Evolutionary conservation across 2,329 filamentous ascomycete species (phyloP), one percentile per base, ranked within the genome.

Genomic region (Aspergillus ochraceus): DNA sequence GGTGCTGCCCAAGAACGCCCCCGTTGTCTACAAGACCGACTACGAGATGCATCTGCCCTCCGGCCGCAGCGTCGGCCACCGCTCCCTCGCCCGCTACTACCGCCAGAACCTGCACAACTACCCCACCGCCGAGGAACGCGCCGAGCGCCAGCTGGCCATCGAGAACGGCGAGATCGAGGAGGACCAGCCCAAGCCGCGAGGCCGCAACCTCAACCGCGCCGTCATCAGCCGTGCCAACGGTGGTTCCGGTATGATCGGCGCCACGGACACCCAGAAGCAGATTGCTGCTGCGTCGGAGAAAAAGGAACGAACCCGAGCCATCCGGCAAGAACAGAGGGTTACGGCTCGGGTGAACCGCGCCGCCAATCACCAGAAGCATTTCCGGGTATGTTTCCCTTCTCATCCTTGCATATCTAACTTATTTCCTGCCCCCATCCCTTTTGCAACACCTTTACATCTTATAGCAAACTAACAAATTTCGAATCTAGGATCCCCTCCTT

Each of bases 31-130:
- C 75, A 88, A 96, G 71, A 91, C 96, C 68, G 95, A 99, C 49
- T 93, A 91, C 70, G 95, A 98, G 76, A 84, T 99, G 55, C 92
- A 99, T 71, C 86, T 99, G 12, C 95, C 95, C 1, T 92, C 90
- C 4, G 95, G 95, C 55, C 89, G 90, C 62, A 90, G 90, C 8
- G 92, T 96, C 42, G 95, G 95, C 45, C 95, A 99, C 75, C 87
- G 95, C 52, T 95, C 91, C 8, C 79, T 97, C 56, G 89, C 90
- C 71, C 88, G 86, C 67, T 98, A 98, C 79, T 99, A 88, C 80
- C 88, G 91, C 60, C 95, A 99, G 79, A 98, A 98, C 77, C 82
- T 99, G 49, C 88, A 90, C 76, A 90, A 87, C 75, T 89, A 97
- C 74, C 92, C 92, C 2, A 88, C 90, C 2, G 80, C 88, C 0